These are phyloP conservation scores for Chamaecrista fasciculata DNA, from an alignment of 306 rosid genomes.

Conservation along the genomic window DNA sequence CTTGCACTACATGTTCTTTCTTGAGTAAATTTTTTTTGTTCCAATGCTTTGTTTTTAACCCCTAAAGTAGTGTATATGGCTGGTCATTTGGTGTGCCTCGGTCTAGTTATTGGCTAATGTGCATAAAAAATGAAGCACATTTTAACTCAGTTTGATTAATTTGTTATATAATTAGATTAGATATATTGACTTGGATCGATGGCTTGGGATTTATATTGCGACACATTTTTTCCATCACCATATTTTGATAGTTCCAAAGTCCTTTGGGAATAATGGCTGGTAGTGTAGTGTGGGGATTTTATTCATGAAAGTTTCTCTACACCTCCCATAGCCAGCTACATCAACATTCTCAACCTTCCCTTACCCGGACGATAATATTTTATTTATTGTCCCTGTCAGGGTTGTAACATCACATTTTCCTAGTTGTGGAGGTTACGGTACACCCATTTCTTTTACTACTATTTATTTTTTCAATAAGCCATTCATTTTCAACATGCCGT, in stretches of 20 bases:
- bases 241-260: too few relatives aligned
- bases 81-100: too few relatives aligned
- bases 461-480: too few relatives aligned
- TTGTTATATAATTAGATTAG: too few relatives aligned
- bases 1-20: too few relatives aligned
- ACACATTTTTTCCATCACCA: constrained; percentile 15
- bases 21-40: too few relatives aligned
- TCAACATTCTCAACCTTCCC: constrained; percentile 30
- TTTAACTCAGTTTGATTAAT: constrained; percentile 32
- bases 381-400: constrained; percentile 43
- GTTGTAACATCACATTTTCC: constrained; percentile 28
- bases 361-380: constrained; percentile 20
- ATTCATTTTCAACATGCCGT: too few relatives aligned
- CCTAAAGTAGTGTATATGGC: too few relatives aligned
- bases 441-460: not conserved
- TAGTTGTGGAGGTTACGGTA: not conserved
- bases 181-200: constrained; percentile 37
- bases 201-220: constrained; percentile 28
- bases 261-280: constrained; percentile 31
- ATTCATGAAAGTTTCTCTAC: constrained; percentile 24
- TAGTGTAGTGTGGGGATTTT: constrained; percentile 31
- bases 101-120: constrained; percentile 6
- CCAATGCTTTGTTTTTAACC: too few relatives aligned
- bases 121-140: not conserved
- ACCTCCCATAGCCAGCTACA: constrained; percentile 53